Conservation (phyloP, 768 basidiomycete genomes). For the Hemileccinum impolitum region DNA sequence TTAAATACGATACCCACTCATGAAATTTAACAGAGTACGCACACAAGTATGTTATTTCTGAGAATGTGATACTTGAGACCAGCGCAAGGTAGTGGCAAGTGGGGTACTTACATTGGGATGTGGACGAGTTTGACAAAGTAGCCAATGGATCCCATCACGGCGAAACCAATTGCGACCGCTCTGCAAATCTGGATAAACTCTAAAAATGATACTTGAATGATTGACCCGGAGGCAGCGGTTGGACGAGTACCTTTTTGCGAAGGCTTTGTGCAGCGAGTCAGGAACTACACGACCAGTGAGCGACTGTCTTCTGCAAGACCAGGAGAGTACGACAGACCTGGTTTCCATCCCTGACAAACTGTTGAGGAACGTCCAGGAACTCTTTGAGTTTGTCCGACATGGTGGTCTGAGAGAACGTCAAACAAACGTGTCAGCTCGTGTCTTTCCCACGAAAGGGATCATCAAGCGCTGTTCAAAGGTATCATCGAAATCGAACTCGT, state of each 20-base stretch:
- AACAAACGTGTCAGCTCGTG: conserved; percentile 29
- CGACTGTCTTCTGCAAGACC: neutral
- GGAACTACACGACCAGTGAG: conserved; percentile 57
- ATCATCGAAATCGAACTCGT: neutral
- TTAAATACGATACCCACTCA: conserved; percentile 28
- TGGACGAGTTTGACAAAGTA: conserved; percentile 98
- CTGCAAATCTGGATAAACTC: conserved; percentile 94
- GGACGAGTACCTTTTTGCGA: conserved; percentile 74
- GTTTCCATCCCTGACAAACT: conserved; percentile 90
- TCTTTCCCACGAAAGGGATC: conserved; percentile 29
- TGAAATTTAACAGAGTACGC: conserved; percentile 38
- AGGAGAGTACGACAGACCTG: conserved; percentile 53
- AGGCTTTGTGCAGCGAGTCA: conserved; percentile 97
- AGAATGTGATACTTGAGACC: conserved; percentile 11
- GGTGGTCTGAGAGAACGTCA: conserved; percentile 27
- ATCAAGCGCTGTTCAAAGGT: conserved; percentile 13
- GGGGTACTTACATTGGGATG: conserved; percentile 85
- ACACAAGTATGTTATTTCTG: conserved; percentile 98
- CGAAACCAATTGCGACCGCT: conserved; percentile 96
- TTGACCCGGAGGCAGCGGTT: neutral
- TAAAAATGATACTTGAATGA: conserved; percentile 31
- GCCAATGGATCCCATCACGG: conserved; percentile 99
- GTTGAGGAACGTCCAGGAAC: conserved; percentile 86
- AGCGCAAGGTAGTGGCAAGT: neutral
- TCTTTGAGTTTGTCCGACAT: conserved; percentile 94